Base-by-base conservation (phyloP, 129 eudicot species). In the Flaveria brownii region DNA sequence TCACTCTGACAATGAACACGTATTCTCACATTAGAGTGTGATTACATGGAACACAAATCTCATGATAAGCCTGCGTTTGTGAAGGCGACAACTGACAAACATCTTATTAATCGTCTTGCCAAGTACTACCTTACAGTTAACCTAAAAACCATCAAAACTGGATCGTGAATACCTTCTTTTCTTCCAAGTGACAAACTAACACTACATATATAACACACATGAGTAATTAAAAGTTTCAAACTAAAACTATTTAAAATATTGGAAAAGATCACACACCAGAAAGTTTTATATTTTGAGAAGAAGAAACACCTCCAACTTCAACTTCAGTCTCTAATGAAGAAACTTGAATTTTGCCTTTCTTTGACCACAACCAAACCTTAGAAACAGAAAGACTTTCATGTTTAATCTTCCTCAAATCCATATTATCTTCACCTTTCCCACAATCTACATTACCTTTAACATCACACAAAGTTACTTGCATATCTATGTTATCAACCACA, bases 361-460 rank as follows among this genome's bases (percentile, higher is more conserved):
- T 77, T 5, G 81, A 67, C 81, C 81, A 77, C 57, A 54, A 15
- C 81, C 81, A 77, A 77, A 75, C 71, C 79, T 88, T 88, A 8
- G 90, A 85, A 15, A 88, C 88, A 62, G 90, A 88, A 64, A 85
- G 86, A 54, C 93, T 88, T 15, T 86, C 88, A 33, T 68, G 65
- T 70, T 67, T 82, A 20, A 61, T 74, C 73, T 71, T 69, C 71
- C 72, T 74, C 54, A 28, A 65, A 22, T 49, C 52, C 54, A 15
- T 30, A 55, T 49, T 28, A 20, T 41, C 51, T 49, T 73, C 71
- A 66, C 20, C 18, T 46, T 39, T 63, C 7, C 46, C 72, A 70
- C 43, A 73, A 16, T 6, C 52, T 64, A 17, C 57, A 73, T 72
- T 54, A 6, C 33, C 72, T 72, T 71, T 72, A 33, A 20, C 77